phyloP scores from a whole-genome alignment of 1,139 yeast species.

The Eremothecium sinecaudum region DNA sequence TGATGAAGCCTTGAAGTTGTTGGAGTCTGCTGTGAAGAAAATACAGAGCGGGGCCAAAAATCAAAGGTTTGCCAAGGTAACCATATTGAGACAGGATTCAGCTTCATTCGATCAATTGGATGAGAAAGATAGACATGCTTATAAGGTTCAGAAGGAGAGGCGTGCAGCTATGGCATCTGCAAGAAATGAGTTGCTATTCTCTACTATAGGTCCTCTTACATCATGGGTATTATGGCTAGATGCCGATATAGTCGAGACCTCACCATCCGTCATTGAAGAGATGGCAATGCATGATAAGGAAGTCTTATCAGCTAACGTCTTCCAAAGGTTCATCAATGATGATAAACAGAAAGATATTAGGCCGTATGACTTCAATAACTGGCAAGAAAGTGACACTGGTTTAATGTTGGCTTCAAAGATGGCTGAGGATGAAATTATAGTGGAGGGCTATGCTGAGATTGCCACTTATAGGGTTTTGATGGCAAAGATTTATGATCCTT shows the following conservation, averaged over 20 bases:
- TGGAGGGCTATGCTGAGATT: slow-evolving; percentile 85
- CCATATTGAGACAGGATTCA: slow-evolving; percentile 85
- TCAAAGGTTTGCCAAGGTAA: slow-evolving; percentile 63
- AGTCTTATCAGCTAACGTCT: slow-evolving; percentile 84
- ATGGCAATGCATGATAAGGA: slow-evolving; percentile 80
- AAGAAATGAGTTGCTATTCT: slow-evolving; percentile 78
- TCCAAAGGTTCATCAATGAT: slow-evolving; percentile 62
- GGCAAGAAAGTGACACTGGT: slow-evolving; percentile 91
- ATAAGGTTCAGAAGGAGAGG: slow-evolving; percentile 78
- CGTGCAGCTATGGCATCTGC: slow-evolving; percentile 89
- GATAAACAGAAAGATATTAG: slow-evolving; percentile 52
- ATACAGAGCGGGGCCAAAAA: slow-evolving; percentile 50
- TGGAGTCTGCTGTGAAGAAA: slow-evolving; percentile 68
- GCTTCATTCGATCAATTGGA: slow-evolving; percentile 56
- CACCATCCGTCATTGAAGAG: slow-evolving; percentile 73
- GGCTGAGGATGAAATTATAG: slow-evolving; percentile 81
- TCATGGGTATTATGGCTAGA: slow-evolving; percentile 96
- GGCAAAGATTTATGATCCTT: slow-evolving; percentile 74
- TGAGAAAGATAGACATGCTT: slow-evolving; percentile 74
- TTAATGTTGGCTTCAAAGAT: slow-evolving; percentile 58
- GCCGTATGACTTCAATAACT: slow-evolving; percentile 91
- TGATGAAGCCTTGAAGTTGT: slow-evolving; percentile 57
- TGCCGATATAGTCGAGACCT: slow-evolving; percentile 86
- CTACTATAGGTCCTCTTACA: slow-evolving; percentile 82
- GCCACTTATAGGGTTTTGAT: slow-evolving; percentile 93